phyloP scores from a whole-genome alignment of 139 green algal species.

The Coccomyxa sp. region DNA sequence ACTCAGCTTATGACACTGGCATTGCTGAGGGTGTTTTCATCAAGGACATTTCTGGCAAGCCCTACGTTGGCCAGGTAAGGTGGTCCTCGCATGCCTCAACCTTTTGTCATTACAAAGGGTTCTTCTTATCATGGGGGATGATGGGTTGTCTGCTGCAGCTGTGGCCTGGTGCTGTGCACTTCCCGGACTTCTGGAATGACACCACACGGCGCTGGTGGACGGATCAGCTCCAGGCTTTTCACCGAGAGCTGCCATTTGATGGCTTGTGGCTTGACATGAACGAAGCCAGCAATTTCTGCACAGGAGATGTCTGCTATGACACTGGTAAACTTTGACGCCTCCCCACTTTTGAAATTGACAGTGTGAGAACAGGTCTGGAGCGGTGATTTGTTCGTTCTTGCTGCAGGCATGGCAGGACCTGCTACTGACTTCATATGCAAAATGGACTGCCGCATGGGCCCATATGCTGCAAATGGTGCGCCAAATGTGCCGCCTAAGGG shows the following conservation, averaged over 20 bases:
- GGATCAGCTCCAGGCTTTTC: constrained; percentile 10
- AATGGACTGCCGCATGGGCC: background rate
- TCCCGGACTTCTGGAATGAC: constrained; percentile 59
- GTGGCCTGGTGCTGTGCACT: constrained; percentile 68
- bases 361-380: background rate
- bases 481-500: background rate
- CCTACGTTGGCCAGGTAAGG: constrained; percentile 45
- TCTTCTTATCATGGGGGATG: background rate
- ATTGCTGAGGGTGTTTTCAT: constrained; percentile 51
- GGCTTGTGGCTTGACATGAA: constrained; percentile 74
- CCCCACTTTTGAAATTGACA: background rate
- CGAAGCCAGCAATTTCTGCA: constrained; percentile 73
- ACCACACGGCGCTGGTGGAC: constrained; percentile 26
- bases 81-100: too few relatives aligned
- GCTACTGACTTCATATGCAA: constrained; percentile 1
- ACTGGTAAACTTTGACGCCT: background rate
- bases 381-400: background rate
- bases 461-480: too few relatives aligned
- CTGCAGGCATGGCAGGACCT: background rate
- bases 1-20: constrained; percentile 51
- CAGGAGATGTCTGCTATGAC: constrained; percentile 13
- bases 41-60: constrained; percentile 22
- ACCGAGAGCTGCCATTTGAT: constrained; percentile 43
- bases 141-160: constrained; percentile 39
- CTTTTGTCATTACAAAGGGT: background rate